Evolutionary conservation across 768 basidiomycete species (phyloP).

Genomic region (Baorangia bicolor): DNA sequence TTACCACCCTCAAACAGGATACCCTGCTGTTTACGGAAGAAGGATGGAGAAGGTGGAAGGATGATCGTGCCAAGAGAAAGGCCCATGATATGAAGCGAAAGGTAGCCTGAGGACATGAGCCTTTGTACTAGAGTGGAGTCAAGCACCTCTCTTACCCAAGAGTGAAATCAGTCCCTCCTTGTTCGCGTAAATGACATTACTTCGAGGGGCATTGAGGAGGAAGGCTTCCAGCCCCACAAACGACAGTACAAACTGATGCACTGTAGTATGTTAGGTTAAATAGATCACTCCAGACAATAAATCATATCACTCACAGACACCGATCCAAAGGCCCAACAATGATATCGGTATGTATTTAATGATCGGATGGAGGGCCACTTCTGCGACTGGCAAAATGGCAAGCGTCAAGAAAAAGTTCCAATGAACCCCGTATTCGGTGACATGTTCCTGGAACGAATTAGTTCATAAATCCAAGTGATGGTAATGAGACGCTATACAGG

Average conservation of each 20-base stretch:
- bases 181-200: conserved; percentile 69
- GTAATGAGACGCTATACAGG: conserved; percentile 57
- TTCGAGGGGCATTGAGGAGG: conserved; percentile 64
- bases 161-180: conserved; percentile 91
- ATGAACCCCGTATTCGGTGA: conserved; percentile 93
- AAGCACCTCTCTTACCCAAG: conserved; percentile 45
- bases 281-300: background rate
- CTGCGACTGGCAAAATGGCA: conserved; percentile 72
- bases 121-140: background rate
- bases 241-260: conserved; percentile 68
- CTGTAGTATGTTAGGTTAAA: conserved; percentile 38
- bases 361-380: conserved; percentile 67
- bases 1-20: conserved; percentile 14
- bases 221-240: conserved; percentile 55
- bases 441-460: conserved; percentile 69
- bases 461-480: background rate
- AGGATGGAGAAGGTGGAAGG: conserved; percentile 74
- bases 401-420: conserved; percentile 99
- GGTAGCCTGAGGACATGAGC: conserved; percentile 59
- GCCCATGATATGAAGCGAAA: conserved; percentile 87
- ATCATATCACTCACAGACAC: conserved; percentile 45
- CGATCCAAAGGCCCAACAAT: conserved; percentile 59
- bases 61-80: conserved; percentile 77
- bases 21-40: conserved; percentile 55
- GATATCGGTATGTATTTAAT: conserved; percentile 57